Percentiles rank a stretch among this genome's conserved stretches.
Conservation (phyloP, 108 stramenopile genomes). For the Nitzschia putrida region DNA sequence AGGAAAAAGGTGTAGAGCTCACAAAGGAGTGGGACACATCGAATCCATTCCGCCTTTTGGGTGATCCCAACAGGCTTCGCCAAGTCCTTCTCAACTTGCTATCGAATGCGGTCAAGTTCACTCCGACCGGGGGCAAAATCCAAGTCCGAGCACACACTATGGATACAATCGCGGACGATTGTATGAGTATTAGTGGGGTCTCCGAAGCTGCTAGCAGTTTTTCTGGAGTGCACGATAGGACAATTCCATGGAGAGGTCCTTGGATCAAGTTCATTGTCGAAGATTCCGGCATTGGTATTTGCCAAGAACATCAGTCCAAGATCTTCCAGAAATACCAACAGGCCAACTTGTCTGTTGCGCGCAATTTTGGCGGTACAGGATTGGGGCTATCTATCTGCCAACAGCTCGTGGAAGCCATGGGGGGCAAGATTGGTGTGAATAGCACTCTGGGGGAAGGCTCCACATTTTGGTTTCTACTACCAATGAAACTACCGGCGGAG, state of each 20-base stretch:
- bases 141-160: neutral
- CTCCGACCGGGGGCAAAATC: constrained; percentile 34
- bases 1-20: constrained; percentile 36
- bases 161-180: neutral
- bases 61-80: constrained; percentile 61
- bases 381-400: constrained; percentile 58
- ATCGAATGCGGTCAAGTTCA: constrained; percentile 70
- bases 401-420: constrained; percentile 44
- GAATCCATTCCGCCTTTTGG: constrained; percentile 34
- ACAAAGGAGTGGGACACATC: neutral
- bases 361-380: constrained; percentile 58
- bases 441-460: constrained; percentile 36
- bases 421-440: constrained; percentile 46
- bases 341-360: constrained; percentile 36
- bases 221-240: neutral
- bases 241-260: neutral
- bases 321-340: constrained; percentile 58
- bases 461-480: constrained; percentile 38
- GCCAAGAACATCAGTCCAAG: constrained; percentile 13
- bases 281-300: constrained; percentile 66
- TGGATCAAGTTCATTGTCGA: constrained; percentile 37
- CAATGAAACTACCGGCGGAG: constrained; percentile 23
- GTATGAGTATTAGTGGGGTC: neutral
- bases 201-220: neutral
- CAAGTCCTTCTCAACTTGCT: constrained; percentile 62